A percentile compares a stretch with the other conserved stretches of the same genome.
Conservation (phyloP, 148 eudicot species). For the Rhododendron mucronatum region DNA sequence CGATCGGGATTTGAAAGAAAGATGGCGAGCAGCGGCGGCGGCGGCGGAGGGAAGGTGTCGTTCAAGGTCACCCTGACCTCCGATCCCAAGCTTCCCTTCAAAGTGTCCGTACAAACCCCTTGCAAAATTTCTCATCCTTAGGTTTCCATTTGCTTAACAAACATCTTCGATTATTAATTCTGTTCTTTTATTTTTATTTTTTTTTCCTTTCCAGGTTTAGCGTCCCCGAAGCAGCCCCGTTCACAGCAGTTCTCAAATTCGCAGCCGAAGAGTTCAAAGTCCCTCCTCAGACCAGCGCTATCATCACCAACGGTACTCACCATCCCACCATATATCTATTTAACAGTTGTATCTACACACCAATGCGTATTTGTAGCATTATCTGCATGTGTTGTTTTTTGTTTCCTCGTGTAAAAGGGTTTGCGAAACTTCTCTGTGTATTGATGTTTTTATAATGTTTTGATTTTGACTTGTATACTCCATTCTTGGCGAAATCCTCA, state of each 20-base stretch:
- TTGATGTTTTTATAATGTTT: neutral
- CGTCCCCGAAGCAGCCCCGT: conserved; percentile 93
- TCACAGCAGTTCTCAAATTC: conserved; percentile 91
- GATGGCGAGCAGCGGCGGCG: conserved; percentile 56
- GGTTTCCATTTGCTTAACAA: neutral
- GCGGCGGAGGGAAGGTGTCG: conserved; percentile 83
- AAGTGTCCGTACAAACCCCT: conserved; percentile 51
- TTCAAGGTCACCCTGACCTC: conserved; percentile 91
- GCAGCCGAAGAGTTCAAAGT: conserved; percentile 99
- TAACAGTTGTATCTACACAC: neutral
- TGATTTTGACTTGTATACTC: neutral
- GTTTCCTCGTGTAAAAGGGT: too few species aligned
- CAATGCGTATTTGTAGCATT: neutral
- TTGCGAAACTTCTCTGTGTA: neutral
- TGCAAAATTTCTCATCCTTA: neutral
- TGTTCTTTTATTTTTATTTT: neutral
- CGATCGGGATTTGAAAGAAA: neutral
- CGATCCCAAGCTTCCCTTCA: conserved; percentile 93
- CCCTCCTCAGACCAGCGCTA: conserved; percentile 98
- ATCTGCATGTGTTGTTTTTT: neutral
- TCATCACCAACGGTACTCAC: conserved; percentile 77
- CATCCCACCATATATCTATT: too few species aligned
- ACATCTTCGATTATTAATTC: neutral
- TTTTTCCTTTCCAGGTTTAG: conserved; percentile 53
- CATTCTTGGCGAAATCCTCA: neutral